Percentiles rank a stretch among this genome's conserved stretches.
Conservation (phyloP, 2,329 filamentous ascomycete species). For the Pseudogymnoascus sp. region DNA sequence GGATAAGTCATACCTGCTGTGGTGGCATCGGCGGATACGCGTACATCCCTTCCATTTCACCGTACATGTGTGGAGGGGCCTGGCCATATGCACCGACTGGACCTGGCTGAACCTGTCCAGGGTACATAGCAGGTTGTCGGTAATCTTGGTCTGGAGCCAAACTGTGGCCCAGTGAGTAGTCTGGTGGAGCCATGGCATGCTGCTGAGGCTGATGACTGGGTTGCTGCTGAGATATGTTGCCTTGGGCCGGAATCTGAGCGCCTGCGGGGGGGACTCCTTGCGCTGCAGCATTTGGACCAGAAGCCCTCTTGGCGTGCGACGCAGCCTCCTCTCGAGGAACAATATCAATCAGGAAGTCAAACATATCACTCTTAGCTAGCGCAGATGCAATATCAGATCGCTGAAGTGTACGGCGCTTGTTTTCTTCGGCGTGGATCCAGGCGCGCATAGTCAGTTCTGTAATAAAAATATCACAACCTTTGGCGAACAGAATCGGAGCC, state of each 20-base stretch:
- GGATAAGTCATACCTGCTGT: constrained; percentile 59
- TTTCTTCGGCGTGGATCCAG: constrained; percentile 99
- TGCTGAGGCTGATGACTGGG: constrained; percentile 46
- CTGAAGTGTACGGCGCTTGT: constrained; percentile 92
- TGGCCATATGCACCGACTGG: constrained; percentile 67
- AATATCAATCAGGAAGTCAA: constrained; percentile 98
- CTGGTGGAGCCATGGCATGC: constrained; percentile 49
- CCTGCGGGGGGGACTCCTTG: constrained; percentile 39
- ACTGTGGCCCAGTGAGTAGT: constrained; percentile 56
- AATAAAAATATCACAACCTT: constrained; percentile 98
- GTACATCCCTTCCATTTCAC: constrained; percentile 78
- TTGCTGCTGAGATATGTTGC: constrained; percentile 39
- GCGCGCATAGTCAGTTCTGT: constrained; percentile 98
- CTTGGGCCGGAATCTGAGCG: constrained; percentile 43
- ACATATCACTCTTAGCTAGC: constrained; percentile 97
- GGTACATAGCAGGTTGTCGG: constrained; percentile 73
- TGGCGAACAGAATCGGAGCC: constrained; percentile 94
- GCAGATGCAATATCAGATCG: constrained; percentile 94
- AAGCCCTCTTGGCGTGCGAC: constrained; percentile 70
- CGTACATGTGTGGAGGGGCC: constrained; percentile 67
- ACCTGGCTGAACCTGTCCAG: constrained; percentile 67
- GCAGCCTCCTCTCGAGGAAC: constrained; percentile 91
- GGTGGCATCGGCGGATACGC: constrained; percentile 70
- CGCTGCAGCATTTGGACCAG: constrained; percentile 37
- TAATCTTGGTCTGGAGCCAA: constrained; percentile 69